phyloP scores from a whole-genome alignment of 148 eudicot species.

The Chenopodium suecicum region DNA sequence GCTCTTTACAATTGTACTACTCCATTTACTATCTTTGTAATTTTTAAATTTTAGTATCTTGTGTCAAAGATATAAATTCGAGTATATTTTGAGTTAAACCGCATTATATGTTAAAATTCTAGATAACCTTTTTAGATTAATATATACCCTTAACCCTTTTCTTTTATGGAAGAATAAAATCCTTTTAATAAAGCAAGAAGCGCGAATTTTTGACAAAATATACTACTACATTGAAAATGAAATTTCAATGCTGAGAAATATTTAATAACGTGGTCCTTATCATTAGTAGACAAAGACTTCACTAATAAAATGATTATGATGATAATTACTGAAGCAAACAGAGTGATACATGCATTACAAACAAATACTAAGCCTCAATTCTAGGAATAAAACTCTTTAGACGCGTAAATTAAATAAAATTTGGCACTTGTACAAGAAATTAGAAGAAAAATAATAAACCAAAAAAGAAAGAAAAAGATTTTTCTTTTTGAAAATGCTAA shows the following conservation, averaged over 20 bases:
- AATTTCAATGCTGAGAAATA: neutral
- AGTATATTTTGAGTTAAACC: too few species aligned
- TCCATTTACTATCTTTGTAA: too few species aligned
- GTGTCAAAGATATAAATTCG: too few species aligned
- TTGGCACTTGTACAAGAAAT: neutral
- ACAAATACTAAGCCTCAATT: slow-evolving; percentile 5
- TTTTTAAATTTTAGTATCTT: too few species aligned
- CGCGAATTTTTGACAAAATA: too few species aligned
- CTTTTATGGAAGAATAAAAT: too few species aligned
- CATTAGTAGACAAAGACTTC: neutral
- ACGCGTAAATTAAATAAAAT: neutral
- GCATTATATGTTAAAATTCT: too few species aligned
- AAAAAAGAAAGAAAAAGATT: neutral
- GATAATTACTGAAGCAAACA: neutral
- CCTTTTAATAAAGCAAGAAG: too few species aligned
- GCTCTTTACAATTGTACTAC: too few species aligned
- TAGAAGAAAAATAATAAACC: neutral
- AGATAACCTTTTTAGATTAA: too few species aligned
- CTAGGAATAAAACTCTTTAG: neutral
- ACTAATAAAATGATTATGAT: neutral
- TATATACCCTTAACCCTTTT: too few species aligned
- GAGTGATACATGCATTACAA: neutral
- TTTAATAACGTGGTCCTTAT: neutral
- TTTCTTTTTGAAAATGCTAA: neutral
- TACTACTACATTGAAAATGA: neutral